A percentile compares a stretch with the other conserved stretches of the same genome.
Evolutionary conservation across 176 grass and related monocot species (phyloP).

Genomic region (Phragmites australis): DNA sequence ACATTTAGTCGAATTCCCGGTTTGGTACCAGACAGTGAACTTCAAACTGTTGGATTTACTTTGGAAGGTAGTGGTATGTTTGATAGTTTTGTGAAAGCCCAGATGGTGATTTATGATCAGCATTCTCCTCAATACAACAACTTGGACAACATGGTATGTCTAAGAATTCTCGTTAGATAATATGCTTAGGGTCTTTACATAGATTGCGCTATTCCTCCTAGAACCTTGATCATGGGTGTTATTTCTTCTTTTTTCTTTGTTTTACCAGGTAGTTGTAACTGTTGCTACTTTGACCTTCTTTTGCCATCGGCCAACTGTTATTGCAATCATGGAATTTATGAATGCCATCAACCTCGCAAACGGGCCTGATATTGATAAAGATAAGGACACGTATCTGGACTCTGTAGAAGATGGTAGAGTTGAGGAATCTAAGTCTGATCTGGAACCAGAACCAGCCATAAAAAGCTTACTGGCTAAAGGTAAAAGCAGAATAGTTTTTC

Average conservation of each 20-base stretch:
- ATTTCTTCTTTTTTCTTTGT: conserved; percentile 33
- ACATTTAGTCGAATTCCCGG: conserved; percentile 74
- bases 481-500: conserved; percentile 93
- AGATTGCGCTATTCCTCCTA: conserved; percentile 29
- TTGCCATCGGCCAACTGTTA: conserved; percentile 89
- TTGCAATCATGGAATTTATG: conserved; percentile 88
- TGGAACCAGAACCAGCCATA: conserved; percentile 51
- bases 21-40: conserved; percentile 76
- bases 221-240: background rate
- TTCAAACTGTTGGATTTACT: conserved; percentile 47
- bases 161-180: background rate
- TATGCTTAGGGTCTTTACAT: conserved; percentile 21
- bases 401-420: conserved; percentile 41
- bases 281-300: conserved; percentile 92
- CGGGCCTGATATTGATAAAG: conserved; percentile 42
- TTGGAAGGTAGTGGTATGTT: conserved; percentile 56
- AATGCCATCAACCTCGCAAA: conserved; percentile 84
- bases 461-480: conserved; percentile 78
- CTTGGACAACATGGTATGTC: conserved; percentile 85
- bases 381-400: conserved; percentile 35
- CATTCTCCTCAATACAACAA: conserved; percentile 81
- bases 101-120: conserved; percentile 88
- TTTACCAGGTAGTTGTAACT: conserved; percentile 81
- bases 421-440: conserved; percentile 54
- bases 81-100: conserved; percentile 93